Evolutionary conservation across 2,329 filamentous ascomycete genomes (phyloP).

Genomic region (Conoideocrella luteorostrata): DNA sequence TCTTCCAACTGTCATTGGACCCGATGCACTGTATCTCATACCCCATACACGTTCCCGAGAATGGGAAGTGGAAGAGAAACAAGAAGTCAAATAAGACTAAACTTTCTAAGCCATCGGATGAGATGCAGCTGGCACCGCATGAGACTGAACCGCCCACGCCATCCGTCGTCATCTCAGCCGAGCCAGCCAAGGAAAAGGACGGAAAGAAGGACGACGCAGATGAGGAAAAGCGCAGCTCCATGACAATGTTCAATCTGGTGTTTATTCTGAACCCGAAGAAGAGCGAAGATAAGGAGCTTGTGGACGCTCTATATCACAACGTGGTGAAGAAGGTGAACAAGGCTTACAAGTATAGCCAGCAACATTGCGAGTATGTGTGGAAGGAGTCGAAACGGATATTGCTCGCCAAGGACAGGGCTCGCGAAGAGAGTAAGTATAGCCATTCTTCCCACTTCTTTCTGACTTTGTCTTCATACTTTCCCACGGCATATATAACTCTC

Average conservation of each 20-base stretch:
- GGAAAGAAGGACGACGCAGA: slow-evolving; percentile 42
- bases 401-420: slow-evolving; percentile 72
- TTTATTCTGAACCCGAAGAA: slow-evolving; percentile 81
- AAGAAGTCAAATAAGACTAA: slow-evolving; percentile 43
- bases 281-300: slow-evolving; percentile 67
- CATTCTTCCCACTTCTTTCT: too few relatives aligned
- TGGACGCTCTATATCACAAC: slow-evolving; percentile 75
- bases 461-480: background rate
- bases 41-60: slow-evolving; percentile 74
- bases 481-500: too few relatives aligned
- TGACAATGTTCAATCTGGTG: slow-evolving; percentile 98
- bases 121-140: slow-evolving; percentile 20
- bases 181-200: slow-evolving; percentile 21
- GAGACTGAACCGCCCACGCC: slow-evolving; percentile 20
- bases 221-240: slow-evolving; percentile 59
- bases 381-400: slow-evolving; percentile 81
- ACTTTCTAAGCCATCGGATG: slow-evolving; percentile 26
- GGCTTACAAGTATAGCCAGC: slow-evolving; percentile 87
- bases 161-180: slow-evolving; percentile 18
- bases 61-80: slow-evolving; percentile 69
- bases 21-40: slow-evolving; percentile 75
- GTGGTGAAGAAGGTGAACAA: slow-evolving; percentile 90
- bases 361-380: slow-evolving; percentile 84
- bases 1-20: slow-evolving; percentile 77
- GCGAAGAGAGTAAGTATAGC: slow-evolving; percentile 59